Evolutionary conservation across 768 basidiomycete genomes (phyloP).

Genomic region (Amyloporia xantha): DNA sequence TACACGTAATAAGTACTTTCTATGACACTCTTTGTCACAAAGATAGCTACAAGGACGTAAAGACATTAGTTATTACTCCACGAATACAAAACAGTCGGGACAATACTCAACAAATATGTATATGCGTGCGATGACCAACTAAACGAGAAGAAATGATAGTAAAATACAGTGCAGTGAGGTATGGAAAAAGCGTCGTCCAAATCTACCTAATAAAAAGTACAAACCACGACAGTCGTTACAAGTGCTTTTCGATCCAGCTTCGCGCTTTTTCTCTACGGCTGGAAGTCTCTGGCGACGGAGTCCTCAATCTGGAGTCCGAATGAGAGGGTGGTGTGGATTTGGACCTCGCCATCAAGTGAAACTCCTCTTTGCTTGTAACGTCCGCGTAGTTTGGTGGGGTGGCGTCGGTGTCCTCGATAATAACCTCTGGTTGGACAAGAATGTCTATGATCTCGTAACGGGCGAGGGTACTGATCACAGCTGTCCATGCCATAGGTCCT

Average conservation of each 20-base stretch:
- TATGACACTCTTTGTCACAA: too few relatives aligned
- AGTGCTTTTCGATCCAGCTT: slow-evolving; percentile 1
- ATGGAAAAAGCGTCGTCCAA: too few relatives aligned
- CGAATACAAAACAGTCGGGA: too few relatives aligned
- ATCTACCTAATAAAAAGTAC: too few relatives aligned
- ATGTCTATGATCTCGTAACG: slow-evolving; percentile 25
- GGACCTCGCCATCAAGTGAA: background rate
- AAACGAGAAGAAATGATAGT: too few relatives aligned
- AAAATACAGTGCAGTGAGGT: too few relatives aligned
- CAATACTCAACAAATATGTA: too few relatives aligned
- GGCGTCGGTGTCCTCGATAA: background rate
- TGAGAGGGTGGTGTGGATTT: background rate
- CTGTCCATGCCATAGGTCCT: slow-evolving; percentile 19
- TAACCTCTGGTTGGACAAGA: slow-evolving; percentile 8
- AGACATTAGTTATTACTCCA: too few relatives aligned
- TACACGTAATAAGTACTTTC: too few relatives aligned
- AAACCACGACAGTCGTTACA: too few relatives aligned
- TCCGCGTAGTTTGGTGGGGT: background rate
- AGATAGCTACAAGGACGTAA: too few relatives aligned
- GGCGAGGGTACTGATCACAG: slow-evolving; percentile 14
- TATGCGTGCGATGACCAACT: too few relatives aligned
- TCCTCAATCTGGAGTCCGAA: background rate
- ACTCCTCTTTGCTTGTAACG: background rate
- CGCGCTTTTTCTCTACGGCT: background rate
- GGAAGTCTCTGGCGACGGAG: background rate